Evolutionary conservation across 306 rosid genomes (phyloP).

Genomic region (Vicia sativa): DNA sequence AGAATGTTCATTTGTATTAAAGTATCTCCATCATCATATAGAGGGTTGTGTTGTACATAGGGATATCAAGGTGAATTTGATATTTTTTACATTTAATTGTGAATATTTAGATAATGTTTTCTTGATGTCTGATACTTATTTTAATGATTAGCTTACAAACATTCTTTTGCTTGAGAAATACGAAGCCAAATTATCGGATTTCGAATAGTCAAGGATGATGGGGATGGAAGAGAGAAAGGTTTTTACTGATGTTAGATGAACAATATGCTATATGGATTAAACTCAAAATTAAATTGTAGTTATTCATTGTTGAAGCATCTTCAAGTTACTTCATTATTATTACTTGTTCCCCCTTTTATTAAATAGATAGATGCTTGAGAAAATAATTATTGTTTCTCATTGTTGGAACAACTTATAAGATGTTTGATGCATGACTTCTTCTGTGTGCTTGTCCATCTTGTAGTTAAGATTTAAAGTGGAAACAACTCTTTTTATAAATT

Average conservation of each 20-base stretch:
- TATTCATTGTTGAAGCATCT: no score
- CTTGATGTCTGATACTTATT: constrained; percentile 1
- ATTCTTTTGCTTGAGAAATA: constrained; percentile 67
- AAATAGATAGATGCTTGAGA: no score
- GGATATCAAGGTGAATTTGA: constrained; percentile 72
- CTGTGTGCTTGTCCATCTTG: no score
- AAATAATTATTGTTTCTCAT: no score
- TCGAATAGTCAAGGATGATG: constrained; percentile 78
- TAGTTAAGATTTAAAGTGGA: no score
- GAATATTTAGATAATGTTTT: neutral
- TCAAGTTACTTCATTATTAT: no score
- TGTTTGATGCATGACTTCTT: no score
- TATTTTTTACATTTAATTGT: neutral
- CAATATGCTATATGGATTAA: constrained; percentile 94
- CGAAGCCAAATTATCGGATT: constrained; percentile 87
- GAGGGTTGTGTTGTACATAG: constrained; percentile 92
- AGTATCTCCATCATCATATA: constrained; percentile 71
- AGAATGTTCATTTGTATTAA: constrained; percentile 78
- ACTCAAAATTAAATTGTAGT: no score
- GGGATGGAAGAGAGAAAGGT: constrained; percentile 77
- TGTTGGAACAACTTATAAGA: no score
- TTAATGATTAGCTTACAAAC: constrained; percentile 68
- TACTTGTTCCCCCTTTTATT: no score
- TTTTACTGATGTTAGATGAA: constrained; percentile 85
- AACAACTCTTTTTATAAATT: no score